Conservation (phyloP, 1,139 yeast species). For the Dujonia santamariae region DNA sequence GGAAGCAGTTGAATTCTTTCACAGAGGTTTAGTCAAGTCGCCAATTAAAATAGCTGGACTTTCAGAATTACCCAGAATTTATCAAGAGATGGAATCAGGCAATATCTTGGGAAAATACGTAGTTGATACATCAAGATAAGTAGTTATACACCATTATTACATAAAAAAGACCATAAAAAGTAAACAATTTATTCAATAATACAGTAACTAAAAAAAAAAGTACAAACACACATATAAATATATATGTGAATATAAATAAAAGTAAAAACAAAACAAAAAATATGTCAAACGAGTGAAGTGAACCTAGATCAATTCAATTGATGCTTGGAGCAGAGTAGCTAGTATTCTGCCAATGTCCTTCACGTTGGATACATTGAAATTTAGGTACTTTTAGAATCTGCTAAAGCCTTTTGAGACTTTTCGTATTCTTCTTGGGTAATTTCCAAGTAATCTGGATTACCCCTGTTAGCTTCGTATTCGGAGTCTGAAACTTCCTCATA, state of each 20-base stretch:
- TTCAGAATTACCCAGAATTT: constrained; percentile 17
- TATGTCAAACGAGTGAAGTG: no score
- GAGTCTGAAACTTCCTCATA: constrained; percentile 51
- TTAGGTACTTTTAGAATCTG: no score
- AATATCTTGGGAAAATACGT: constrained; percentile 20
- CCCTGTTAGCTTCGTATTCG: constrained; percentile 43
- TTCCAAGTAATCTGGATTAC: constrained; percentile 51
- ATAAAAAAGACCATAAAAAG: no score
- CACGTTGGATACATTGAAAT: no score
- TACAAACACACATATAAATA: neutral
- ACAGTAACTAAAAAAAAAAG: neutral
- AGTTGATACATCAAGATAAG: constrained; percentile 19
- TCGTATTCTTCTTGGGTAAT: constrained; percentile 36
- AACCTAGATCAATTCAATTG: no score
- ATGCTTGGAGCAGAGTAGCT: no score
- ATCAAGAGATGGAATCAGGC: constrained; percentile 18
- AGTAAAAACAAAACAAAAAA: neutral
- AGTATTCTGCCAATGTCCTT: no score
- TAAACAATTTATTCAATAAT: no score
- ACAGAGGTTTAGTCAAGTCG: constrained; percentile 18
- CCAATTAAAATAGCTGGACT: constrained; percentile 19
- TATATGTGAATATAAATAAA: neutral
- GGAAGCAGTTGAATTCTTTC: constrained; percentile 20
- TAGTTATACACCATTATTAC: no score
- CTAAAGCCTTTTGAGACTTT: constrained; percentile 18